These are phyloP conservation scores for Verticillium longisporum DNA, from an alignment of 2,329 filamentous ascomycete species.

Conservation along the genomic window DNA sequence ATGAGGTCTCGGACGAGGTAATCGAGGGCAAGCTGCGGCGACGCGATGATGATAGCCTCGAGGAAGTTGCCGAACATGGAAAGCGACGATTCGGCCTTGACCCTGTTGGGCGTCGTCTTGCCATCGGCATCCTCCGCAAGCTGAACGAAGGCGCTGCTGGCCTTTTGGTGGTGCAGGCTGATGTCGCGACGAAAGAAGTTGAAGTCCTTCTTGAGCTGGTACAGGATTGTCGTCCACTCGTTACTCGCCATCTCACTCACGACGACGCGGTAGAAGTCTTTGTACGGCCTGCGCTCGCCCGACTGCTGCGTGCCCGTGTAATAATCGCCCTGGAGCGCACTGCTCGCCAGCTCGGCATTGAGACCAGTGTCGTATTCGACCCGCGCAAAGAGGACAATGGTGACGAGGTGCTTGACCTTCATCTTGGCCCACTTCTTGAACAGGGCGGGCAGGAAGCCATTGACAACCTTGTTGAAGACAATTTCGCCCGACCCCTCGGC, in stretches of 20 bases:
- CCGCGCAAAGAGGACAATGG: conserved; percentile 87
- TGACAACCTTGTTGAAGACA: conserved; percentile 95
- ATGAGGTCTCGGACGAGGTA: conserved; percentile 90
- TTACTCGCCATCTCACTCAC: conserved; percentile 92
- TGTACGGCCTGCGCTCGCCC: conserved; percentile 58
- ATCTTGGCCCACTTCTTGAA: conserved; percentile 89
- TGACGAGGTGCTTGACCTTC: conserved; percentile 86
- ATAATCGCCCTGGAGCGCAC: conserved; percentile 47
- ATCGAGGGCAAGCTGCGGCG: conserved; percentile 80
- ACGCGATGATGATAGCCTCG: conserved; percentile 90
- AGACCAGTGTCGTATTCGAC: conserved; percentile 76
- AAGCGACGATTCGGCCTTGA: conserved; percentile 75
- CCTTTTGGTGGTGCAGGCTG: conserved; percentile 52
- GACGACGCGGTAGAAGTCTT: conserved; percentile 92
- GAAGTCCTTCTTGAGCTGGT: conserved; percentile 87
- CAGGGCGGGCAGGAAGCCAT: conserved; percentile 86
- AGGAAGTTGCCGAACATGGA: conserved; percentile 88
- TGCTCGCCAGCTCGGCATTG: conserved; percentile 47
- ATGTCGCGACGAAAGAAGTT: conserved; percentile 84
- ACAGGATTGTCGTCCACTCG: conserved; percentile 89
- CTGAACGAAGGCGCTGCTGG: conserved; percentile 30
- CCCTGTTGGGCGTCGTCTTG: conserved; percentile 33
- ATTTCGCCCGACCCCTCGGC: conserved; percentile 90
- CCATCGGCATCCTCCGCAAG: conserved; percentile 28
- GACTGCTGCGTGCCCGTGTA: conserved; percentile 56